A percentile compares a stretch with the other conserved stretches of the same genome.
phyloP scores from a whole-genome alignment of 1,284 basidiomycete species.

The Rhodotorula sp. region DNA sequence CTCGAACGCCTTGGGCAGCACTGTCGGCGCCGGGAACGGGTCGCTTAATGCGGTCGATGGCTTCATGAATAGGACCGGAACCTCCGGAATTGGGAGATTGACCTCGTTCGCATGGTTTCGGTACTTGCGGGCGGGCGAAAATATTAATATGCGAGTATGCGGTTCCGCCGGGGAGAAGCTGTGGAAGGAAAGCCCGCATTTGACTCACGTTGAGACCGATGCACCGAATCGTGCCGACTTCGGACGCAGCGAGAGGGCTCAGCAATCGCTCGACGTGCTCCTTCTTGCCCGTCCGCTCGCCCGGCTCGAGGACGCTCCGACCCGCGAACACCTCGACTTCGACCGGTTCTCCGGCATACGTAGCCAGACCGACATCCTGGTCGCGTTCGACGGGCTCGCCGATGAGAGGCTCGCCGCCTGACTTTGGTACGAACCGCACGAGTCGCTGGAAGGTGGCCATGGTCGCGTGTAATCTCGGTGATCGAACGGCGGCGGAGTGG shows the following conservation, averaged over 20 bases:
- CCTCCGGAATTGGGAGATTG: conserved; percentile 37
- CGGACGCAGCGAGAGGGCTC: conserved; percentile 46
- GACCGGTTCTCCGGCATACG: conserved; percentile 36
- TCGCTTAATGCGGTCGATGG: conserved; percentile 39
- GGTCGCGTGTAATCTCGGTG: background rate
- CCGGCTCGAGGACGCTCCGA: conserved; percentile 45
- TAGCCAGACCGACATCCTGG: conserved; percentile 51
- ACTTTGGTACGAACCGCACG: conserved; percentile 44
- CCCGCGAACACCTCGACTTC: conserved; percentile 29
- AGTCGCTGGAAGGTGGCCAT: conserved; percentile 45
- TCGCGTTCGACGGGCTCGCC: conserved; percentile 48
- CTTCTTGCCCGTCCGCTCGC: conserved; percentile 46
- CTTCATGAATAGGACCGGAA: conserved; percentile 45
- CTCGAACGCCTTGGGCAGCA: conserved; percentile 38
- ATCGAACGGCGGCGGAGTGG: background rate
- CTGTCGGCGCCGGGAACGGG: conserved; percentile 29
- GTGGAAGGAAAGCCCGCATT: background rate
- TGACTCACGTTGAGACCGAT: conserved; percentile 31
- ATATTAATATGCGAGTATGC: too few relatives aligned
- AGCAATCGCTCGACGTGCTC: conserved; percentile 46
- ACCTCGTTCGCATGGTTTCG: conserved; percentile 48
- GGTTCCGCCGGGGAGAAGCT: background rate
- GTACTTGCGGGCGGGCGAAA: conserved; percentile 45
- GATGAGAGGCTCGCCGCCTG: conserved; percentile 34
- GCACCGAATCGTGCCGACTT: conserved; percentile 38